Base-by-base conservation (phyloP, 441 rosid genomes). In the Raphanus hybrid region DNA sequence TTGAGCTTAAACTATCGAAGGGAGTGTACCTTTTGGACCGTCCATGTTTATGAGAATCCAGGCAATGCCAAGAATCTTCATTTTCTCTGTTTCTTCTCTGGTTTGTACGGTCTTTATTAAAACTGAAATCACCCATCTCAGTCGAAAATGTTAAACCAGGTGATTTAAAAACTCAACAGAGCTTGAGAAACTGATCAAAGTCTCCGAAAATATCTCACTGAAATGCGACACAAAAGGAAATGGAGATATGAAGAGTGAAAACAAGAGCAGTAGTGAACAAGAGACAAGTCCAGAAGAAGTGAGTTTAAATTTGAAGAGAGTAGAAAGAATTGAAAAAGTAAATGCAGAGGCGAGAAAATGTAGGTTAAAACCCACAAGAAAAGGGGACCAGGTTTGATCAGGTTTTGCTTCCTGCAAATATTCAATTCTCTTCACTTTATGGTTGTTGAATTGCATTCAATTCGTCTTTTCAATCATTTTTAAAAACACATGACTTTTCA, bases 391-490 rank as follows among this genome's bases (percentile, higher is more conserved):
- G 69, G 75, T 63, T 50, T 69, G 55, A 69, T 83, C 77, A 73
- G 87, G 78, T 63, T 11, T 82, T 68, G 71, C 50, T 37, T 18
- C 67, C 80, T 72, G 73, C 68, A 23, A 6, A 78, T 73, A 90
- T 87, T 93, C 59, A 90, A 87, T 85, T 64, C 23, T 70, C 60
- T 84, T 70, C 75, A 66, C 83, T 82, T 80, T 75, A 15, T 79
- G 76, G 93, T 90, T 66, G 92, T 83, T 91, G 85, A 74, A 75
- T 73, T 74, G 89, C 91, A 89, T 89, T 93, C 82, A 91, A 83
- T 89, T 78, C 60, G 2, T 16, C 9, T 50, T 20, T 9, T 45
- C 70, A 41, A 45, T 45, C 68, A 45, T 71, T 29, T 63, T n/a
- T 3, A 20, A 67, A 67, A 68, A 62, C 39, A 35, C 39, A 35